Percentiles rank a stretch among this genome's conserved stretches.
These are phyloP conservation scores for Santalum album DNA, from an alignment of 164 flowering plant species.

Conservation along the genomic window DNA sequence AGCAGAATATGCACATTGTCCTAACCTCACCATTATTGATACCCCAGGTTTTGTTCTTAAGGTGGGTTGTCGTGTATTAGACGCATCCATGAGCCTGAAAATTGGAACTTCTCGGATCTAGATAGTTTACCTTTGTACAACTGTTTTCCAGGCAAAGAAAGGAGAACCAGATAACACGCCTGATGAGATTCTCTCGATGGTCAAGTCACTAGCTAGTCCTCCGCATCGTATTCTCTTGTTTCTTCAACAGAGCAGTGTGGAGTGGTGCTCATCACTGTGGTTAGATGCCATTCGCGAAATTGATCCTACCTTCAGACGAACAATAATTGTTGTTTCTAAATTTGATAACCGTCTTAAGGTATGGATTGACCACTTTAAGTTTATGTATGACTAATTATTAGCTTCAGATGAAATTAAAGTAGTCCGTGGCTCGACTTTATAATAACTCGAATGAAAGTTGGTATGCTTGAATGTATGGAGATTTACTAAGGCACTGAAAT, in stretches of 20 bases:
- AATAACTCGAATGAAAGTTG: too few relatives aligned
- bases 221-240: constrained; percentile 90
- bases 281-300: constrained; percentile 85
- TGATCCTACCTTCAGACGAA: constrained; percentile 77
- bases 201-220: constrained; percentile 88
- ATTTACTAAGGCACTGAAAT: constrained; percentile 61
- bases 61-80: constrained; percentile 30
- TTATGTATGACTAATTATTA: too few relatives aligned
- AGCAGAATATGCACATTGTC: constrained; percentile 97
- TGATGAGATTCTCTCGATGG: constrained; percentile 90
- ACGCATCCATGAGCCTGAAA: neutral
- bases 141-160: constrained; percentile 67
- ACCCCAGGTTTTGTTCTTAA: constrained; percentile 97
- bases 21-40: constrained; percentile 92
- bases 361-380: neutral
- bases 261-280: constrained; percentile 99
- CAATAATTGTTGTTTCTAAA: constrained; percentile 88
- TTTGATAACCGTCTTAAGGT: constrained; percentile 99
- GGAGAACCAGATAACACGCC: constrained; percentile 96
- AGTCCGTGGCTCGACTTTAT: too few relatives aligned
- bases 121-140: neutral
- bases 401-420: neutral
- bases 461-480: too few relatives aligned
- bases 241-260: constrained; percentile 98
- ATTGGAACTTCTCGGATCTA: neutral